Evolutionary conservation across 345 rosid species (phyloP).

Genomic region (Eucalyptus polybractea): DNA sequence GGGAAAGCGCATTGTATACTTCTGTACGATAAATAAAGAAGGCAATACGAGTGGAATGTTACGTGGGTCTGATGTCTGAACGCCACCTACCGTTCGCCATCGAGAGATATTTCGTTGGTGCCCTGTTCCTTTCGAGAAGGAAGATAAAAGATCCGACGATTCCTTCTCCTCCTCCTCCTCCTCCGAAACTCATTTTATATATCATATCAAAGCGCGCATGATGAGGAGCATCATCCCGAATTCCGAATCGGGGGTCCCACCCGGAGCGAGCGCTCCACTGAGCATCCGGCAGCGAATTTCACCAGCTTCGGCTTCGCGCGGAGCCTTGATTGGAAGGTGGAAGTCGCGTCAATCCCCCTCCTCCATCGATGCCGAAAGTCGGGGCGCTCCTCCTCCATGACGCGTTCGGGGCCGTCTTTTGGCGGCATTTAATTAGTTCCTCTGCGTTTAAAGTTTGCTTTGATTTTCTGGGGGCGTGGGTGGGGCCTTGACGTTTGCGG

Average conservation of each 20-base stretch:
- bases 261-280: not conserved
- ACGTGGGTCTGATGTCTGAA: not conserved
- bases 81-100: not conserved
- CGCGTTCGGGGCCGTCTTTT: not conserved
- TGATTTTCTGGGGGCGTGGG: not conserved
- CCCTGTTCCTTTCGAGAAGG: not conserved
- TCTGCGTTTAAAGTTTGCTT: not conserved
- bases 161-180: not conserved
- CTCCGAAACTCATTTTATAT: not conserved
- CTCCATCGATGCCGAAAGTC: not conserved
- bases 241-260: not conserved
- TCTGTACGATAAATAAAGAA: not conserved
- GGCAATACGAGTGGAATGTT: not conserved
- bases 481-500: not conserved
- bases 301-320: not conserved
- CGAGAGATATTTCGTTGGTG: not conserved
- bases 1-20: not conserved
- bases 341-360: not conserved
- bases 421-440: not conserved
- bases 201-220: not conserved
- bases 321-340: not conserved
- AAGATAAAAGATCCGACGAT: not conserved
- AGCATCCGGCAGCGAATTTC: not conserved
- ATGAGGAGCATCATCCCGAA: not conserved
- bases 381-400: not conserved